Evolutionary conservation across 2,329 filamentous ascomycete genomes (phyloP), one percentile per base, ranked within the genome.

Genomic region (Talaromyces sp.): DNA sequence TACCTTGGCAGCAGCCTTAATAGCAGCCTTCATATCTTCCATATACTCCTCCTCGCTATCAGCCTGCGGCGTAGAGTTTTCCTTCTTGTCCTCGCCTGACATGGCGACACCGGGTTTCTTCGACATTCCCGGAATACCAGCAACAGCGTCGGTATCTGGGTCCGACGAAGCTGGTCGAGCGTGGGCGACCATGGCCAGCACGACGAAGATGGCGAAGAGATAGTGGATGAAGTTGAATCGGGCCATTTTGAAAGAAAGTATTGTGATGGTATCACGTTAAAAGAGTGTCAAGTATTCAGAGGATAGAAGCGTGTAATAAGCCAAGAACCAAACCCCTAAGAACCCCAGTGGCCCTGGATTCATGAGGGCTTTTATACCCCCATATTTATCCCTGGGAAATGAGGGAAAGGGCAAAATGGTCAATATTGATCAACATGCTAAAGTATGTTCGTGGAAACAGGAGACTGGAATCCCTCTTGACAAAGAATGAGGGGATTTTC

Each of bases 131-230:
- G 56, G 56, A 42, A 62, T 62, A n/a, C 52, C 60, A n/a, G 57
- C 57, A 27, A 63, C n/a, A 54, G 27, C 42, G 17, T 53, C 61
- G 19, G 44, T 59, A 11, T 62, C 47, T 30, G 57, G 57, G 19
- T 57, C 30, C n/a, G 61, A 28, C 30, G 58, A 51, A 13, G 58
- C 33, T 11, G 73, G 73, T 57, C 71, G 60, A 2, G 73, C 72
- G 33, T 70, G 62, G 42, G 69, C 68, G 32, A 71, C 57, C 8
- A 71, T 61, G 7, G 71, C 73, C 30, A 76, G 65, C 57, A 70
- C 63, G 28, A 74, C 62, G 56, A 71, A 66, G 51, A 70, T 58
- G 19, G 71, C 67, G 30, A 74, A 61, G 57, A 72, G 62, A 28
- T 70, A 71, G 25, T 73, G 47, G 49, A 63, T 56, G 55, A 55